Base-by-base conservation (phyloP, 768 basidiomycete genomes). In the Podaxis pistillaris region DNA sequence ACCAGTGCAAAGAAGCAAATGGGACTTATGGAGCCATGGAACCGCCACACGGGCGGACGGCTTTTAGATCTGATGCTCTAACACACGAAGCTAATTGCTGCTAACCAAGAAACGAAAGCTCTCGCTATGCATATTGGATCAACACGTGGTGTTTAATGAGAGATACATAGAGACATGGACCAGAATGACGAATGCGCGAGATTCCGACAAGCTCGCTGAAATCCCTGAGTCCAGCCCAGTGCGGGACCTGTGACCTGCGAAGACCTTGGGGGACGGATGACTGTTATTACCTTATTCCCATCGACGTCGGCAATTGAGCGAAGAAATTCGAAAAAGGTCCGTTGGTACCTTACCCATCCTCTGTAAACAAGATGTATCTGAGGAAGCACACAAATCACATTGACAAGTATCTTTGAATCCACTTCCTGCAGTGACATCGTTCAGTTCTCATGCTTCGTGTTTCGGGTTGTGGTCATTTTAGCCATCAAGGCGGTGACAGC, bases 371-470 rank as follows among this genome's bases (percentile, higher is more conserved):
- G 40, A 49, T 49, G 28, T 50, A 28, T 38, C 56, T 55, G 15
- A 19, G 19, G 53, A 61, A 61, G 41, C 44, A 47, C 38, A 55
- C 26, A 15, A 13, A 56, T 15, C 36, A 17, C 15, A 33, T 36
- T 56, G 61, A 56, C 61, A 56, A 56, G 54, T 38, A 56, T 56
- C 61, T 53, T 38, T 36, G 33, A 30, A 53, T 44, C 37, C 38
- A 24, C 60, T 47, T 53, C 47, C 28, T 40, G 7, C 1, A 17
- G 4, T 38, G 24, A 55, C 41, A 61, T 51, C 13, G 28, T 38
- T 13, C n/a, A 17, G 46, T 62, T 62, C 61, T 9, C 61, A 62
- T 37, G 61, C 36, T 52, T 55, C 22, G 60, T 56, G 60, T 62
- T 62, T 62, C 61, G 56, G 47, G 46, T 19, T 36, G 22, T 47